These are phyloP conservation scores for Tephrocybe rancida DNA, from an alignment of 768 basidiomycete genomes.

Conservation along the genomic window DNA sequence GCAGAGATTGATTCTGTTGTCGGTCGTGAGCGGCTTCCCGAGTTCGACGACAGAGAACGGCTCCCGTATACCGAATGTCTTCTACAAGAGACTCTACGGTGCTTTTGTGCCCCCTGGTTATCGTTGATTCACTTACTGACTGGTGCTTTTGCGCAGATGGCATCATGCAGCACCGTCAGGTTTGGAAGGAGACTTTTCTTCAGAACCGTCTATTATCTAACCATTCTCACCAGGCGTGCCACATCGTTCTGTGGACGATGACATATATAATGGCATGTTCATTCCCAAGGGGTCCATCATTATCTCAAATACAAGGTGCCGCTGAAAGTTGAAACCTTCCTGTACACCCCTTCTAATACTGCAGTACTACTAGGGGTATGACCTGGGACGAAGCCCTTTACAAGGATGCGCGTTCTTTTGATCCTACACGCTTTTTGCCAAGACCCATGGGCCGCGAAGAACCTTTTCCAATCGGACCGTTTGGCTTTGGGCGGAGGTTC, in stretches of 20 bases:
- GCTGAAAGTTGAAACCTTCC: too few species aligned
- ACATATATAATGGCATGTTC: constrained; percentile 18
- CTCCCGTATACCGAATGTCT: constrained; percentile 21
- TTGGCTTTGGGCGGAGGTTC: constrained; percentile 20
- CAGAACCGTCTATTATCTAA: background rate
- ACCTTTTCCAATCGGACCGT: constrained; percentile 9
- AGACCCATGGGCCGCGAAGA: constrained; percentile 13
- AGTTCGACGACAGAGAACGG: constrained; percentile 15
- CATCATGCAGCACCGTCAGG: background rate
- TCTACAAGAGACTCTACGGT: constrained; percentile 10
- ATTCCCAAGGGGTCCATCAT: constrained; percentile 16
- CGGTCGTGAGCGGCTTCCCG: constrained; percentile 23
- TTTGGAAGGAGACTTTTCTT: background rate
- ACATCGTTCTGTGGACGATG: constrained; percentile 14
- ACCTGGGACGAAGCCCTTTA: constrained; percentile 14
- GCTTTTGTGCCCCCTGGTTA: background rate
- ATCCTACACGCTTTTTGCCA: constrained; percentile 15
- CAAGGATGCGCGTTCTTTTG: constrained; percentile 8
- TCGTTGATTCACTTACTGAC: background rate
- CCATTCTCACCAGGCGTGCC: background rate
- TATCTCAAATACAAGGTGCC: constrained; percentile 14
- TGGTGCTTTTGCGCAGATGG: background rate
- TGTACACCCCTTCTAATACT: too few species aligned
- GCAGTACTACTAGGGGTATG: constrained; percentile 10
- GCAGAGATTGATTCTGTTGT: constrained; percentile 26